Conservation (phyloP, 495 filamentous ascomycete genomes). For the Penicillium psychrofluorescens region DNA sequence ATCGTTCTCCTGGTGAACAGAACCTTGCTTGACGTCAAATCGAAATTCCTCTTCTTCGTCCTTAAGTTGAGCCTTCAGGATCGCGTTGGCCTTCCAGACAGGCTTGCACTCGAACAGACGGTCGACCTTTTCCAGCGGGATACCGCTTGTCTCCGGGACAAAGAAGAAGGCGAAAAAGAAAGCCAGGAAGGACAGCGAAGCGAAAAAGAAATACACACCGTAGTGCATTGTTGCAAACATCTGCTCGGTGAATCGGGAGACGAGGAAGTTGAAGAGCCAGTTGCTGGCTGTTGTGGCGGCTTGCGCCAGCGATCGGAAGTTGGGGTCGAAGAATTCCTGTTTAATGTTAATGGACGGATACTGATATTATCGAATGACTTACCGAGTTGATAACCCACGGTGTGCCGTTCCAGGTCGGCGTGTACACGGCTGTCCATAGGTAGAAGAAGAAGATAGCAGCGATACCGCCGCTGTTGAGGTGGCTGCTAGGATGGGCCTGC, state of each 20-base stretch:
- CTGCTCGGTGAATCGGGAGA: constrained; percentile 65
- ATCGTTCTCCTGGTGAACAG: background rate
- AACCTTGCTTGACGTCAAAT: constrained; percentile 35
- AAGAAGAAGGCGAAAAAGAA: constrained; percentile 61
- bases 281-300: constrained; percentile 62
- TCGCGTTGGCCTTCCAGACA: constrained; percentile 44
- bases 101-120: constrained; percentile 52
- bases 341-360: background rate
- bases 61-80: constrained; percentile 42
- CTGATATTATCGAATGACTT: background rate
- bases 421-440: constrained; percentile 69
- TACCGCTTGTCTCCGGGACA: constrained; percentile 60
- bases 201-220: constrained; percentile 77
- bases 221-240: constrained; percentile 67
- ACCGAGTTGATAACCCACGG: constrained; percentile 56
- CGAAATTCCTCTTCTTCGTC: constrained; percentile 45
- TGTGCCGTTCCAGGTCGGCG: constrained; percentile 65
- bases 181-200: constrained; percentile 59
- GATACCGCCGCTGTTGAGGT: constrained; percentile 50
- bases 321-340: constrained; percentile 54
- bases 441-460: constrained; percentile 72
- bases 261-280: constrained; percentile 73
- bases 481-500: constrained; percentile 24
- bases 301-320: constrained; percentile 59
- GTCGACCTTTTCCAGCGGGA: constrained; percentile 46